These are phyloP conservation scores for Blastomyces emzantsi DNA, from an alignment of 2,329 filamentous ascomycete genomes.

Conservation along the genomic window DNA sequence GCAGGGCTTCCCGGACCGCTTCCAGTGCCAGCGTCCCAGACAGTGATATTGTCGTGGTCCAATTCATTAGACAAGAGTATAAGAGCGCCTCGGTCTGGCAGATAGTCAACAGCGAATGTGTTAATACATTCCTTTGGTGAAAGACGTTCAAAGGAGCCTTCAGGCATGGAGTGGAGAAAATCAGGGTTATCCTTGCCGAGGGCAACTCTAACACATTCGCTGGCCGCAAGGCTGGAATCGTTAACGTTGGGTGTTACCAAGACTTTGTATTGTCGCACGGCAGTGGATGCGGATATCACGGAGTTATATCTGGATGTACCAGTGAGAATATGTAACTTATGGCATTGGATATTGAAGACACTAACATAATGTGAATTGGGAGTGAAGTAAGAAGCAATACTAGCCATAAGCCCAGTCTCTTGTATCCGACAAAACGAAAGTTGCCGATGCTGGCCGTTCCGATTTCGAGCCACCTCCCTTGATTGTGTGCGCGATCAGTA, in stretches of 20 bases:
- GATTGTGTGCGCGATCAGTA: constrained; percentile 25
- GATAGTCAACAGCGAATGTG: not conserved
- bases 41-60: not conserved
- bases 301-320: constrained; percentile 18
- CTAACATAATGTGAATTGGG: constrained; percentile 16
- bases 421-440: constrained; percentile 12
- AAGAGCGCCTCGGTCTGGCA: not conserved
- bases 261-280: constrained; percentile 1
- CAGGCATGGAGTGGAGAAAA: not conserved
- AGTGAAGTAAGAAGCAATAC: constrained; percentile 12
- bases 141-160: not conserved
- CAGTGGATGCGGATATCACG: constrained; percentile 13
- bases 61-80: not conserved
- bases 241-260: not conserved
- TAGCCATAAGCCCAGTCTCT: constrained; percentile 12
- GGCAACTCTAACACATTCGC: not conserved
- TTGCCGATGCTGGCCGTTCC: constrained; percentile 25
- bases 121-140: constrained; percentile 4
- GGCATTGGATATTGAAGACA: not conserved
- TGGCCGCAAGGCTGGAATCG: not conserved
- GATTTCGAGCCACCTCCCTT: constrained; percentile 25
- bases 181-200: not conserved
- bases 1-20: not conserved
- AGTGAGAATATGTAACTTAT: not conserved
- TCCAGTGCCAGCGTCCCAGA: not conserved